Base-by-base conservation (phyloP, 78 protist species). In the Cavenderia fasciculata region DNA sequence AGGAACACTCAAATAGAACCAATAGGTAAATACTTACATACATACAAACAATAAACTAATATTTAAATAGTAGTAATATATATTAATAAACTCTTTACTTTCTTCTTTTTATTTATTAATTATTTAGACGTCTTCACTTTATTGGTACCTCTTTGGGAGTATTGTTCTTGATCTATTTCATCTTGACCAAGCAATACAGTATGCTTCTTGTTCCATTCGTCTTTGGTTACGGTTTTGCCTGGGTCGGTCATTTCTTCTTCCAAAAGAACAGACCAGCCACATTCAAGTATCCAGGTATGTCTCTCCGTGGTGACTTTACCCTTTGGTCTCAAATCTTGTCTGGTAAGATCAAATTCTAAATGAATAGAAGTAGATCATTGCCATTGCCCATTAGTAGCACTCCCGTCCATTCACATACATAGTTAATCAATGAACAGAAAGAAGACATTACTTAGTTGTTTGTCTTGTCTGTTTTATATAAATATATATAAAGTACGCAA, bases 251-350 rank as follows among this genome's bases (percentile, higher is more conserved):
- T 69, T 95, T 91, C 79, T 85, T 86, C 88, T 86, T 69, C 52
- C 38, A 94, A 75, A 74, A 95, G 65, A 95, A 95, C 62, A 57
- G 70, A 21, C 97, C 97, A 40, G 97, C 97, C n/a, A 91, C 97
- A 0, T 95, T 89, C 74, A 92, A 86, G 57, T 77, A 95, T 49
- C 94, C 95, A 59, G 0, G 33, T 23, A 86, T 23, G 65, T 51
- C 77, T 4, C 23, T 95, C 34, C 4, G 68, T 31, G 75, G 95
- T 51, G 97, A 95, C 52, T 74, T 86, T 61, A 36, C 10, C 4
- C 38, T 95, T 75, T 95, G 14, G 44, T 52, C 5, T 23, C 79
- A 76, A 16, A 71, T 95, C 8, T 57, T 68, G 27, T 62, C 68
- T 18, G 93, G 95, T 25, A 77, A 86, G 25, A 69, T 85, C 12